Conservation (phyloP, 169 alveolate species). For the Condylostoma magnum region DNA sequence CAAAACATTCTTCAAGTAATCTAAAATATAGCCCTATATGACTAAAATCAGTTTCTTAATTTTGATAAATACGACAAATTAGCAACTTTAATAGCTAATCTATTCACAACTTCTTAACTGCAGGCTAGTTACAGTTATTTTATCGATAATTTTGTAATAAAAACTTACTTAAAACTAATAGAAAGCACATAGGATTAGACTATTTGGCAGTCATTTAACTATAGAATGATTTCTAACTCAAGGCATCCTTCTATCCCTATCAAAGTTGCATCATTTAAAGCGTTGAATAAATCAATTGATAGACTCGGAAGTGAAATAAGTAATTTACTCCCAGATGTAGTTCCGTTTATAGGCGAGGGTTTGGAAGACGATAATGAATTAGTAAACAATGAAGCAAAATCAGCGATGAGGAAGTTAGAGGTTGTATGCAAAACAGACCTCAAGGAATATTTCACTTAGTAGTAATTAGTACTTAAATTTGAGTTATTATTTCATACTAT, state of each 20-base stretch:
- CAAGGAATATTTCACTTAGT: too few relatives aligned
- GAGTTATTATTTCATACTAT: too few relatives aligned
- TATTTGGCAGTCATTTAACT: slow-evolving; percentile 4
- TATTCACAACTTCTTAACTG: neutral
- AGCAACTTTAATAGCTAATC: neutral
- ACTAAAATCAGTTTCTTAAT: slow-evolving; percentile 9
- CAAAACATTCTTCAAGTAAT: neutral
- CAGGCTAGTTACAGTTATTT: neutral
- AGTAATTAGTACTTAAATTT: too few relatives aligned
- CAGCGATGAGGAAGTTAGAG: neutral
- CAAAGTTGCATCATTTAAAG: neutral
- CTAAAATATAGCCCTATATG: neutral
- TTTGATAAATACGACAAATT: neutral
- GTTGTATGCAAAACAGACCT: too few relatives aligned
- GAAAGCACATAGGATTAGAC: neutral
- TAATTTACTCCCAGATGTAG: neutral
- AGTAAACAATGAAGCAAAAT: neutral
- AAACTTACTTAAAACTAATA: neutral
- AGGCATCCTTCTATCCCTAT: neutral
- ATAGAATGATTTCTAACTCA: slow-evolving; percentile 12
- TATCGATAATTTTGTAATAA: neutral
- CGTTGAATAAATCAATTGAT: neutral
- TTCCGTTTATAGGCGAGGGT: slow-evolving; percentile 12
- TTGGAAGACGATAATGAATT: slow-evolving; percentile 15
- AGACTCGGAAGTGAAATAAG: slow-evolving; percentile 1